phyloP scores from a whole-genome alignment of 345 rosid species.

The Syzygium oleosum region DNA sequence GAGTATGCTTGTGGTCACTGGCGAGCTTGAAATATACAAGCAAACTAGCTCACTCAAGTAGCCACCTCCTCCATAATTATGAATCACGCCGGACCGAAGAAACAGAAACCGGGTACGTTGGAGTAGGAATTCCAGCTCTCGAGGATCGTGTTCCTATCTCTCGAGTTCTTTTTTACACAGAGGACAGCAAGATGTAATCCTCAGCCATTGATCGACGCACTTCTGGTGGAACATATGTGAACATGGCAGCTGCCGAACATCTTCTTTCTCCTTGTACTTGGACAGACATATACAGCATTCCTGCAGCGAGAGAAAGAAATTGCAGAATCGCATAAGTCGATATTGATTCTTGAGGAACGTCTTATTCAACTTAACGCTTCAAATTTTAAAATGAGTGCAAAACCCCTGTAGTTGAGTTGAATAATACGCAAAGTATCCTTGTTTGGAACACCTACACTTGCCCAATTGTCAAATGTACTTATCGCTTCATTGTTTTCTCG shows the following conservation, averaged over 20 bases:
- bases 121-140: not conserved
- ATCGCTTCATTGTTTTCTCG: not conserved
- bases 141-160: constrained; percentile 20
- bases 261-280: constrained; percentile 82
- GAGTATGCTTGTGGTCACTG: constrained; percentile 1
- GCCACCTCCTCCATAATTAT: constrained; percentile 3
- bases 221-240: constrained; percentile 83
- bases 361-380: not conserved
- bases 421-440: not conserved
- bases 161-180: constrained; percentile 86
- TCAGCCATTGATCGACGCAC: constrained; percentile 98
- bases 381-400: not conserved
- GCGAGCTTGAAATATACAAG: constrained; percentile 13
- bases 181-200: constrained; percentile 91
- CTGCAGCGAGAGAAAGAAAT: constrained; percentile 25
- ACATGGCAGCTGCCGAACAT: constrained; percentile 80
- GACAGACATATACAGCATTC: constrained; percentile 91
- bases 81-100: not conserved
- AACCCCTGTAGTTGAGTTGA: not conserved
- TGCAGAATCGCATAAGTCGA: not conserved
- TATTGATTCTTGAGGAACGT: not conserved
- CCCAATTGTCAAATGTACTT: not conserved
- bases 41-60: constrained; percentile 33
- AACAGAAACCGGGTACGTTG: not conserved
- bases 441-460: not conserved